These are phyloP conservation scores for Drosera spatulata DNA, from an alignment of 179 eudicot species.

Conservation along the genomic window DNA sequence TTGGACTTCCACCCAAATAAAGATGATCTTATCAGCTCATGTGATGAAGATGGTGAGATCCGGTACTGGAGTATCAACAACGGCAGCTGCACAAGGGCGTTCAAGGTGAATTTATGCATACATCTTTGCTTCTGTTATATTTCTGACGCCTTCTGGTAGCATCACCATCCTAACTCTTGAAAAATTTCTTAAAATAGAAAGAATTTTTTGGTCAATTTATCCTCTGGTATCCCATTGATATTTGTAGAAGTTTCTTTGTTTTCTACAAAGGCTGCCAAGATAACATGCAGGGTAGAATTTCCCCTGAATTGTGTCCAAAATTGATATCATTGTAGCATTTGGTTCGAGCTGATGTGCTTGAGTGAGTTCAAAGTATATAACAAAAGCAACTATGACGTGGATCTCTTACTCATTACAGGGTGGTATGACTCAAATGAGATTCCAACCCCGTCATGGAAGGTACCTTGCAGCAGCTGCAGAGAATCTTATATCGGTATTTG, in stretches of 20 bases:
- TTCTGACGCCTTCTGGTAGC: too few relatives aligned
- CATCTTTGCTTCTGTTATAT: neutral
- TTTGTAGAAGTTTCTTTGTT: neutral
- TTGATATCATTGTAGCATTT: too few relatives aligned
- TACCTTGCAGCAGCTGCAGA: conserved; percentile 93
- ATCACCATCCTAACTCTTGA: too few relatives aligned
- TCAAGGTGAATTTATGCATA: conserved; percentile 40
- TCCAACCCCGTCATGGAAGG: conserved; percentile 88
- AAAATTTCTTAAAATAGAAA: too few relatives aligned
- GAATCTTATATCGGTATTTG: conserved; percentile 69
- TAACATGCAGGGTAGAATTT: neutral
- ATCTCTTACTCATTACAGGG: conserved; percentile 29
- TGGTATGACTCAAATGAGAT: conserved; percentile 73
- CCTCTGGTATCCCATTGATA: neutral
- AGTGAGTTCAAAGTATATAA: too few relatives aligned
- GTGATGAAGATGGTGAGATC: conserved; percentile 87
- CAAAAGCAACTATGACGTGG: too few relatives aligned
- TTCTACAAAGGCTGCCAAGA: neutral
- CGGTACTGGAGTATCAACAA: conserved; percentile 6
- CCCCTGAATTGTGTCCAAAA: too few relatives aligned
- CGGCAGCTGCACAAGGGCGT: conserved; percentile 65
- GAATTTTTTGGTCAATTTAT: neutral
- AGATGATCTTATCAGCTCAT: conserved; percentile 81
- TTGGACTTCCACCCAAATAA: conserved; percentile 83
- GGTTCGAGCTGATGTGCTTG: too few relatives aligned